Conservation (phyloP, 345 rosid genomes). For the Eucalyptus camaldulensis region DNA sequence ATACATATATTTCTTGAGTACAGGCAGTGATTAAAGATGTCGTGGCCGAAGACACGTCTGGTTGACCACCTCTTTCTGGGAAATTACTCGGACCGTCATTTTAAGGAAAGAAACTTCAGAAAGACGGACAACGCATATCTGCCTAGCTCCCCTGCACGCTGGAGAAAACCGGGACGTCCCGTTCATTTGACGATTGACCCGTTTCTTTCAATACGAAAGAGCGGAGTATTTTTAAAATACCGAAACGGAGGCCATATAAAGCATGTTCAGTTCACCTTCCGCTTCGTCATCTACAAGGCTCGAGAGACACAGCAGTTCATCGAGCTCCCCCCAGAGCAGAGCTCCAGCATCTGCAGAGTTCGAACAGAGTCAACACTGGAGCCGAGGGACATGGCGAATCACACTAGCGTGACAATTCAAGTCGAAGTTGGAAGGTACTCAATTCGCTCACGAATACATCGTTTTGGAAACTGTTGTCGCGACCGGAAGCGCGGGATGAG, state of each 20-base stretch:
- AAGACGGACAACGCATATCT: neutral
- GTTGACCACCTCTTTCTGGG: neutral
- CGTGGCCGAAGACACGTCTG: neutral
- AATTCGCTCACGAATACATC: neutral
- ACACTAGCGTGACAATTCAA: neutral
- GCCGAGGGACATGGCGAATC: neutral
- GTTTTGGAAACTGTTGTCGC: neutral
- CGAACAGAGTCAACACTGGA: neutral
- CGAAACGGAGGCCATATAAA: neutral
- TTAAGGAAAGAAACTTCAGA: neutral
- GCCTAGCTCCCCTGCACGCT: no score
- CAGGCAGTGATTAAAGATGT: neutral
- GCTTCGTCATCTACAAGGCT: neutral
- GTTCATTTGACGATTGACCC: neutral
- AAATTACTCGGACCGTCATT: neutral
- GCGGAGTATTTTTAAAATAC: neutral
- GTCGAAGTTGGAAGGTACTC: neutral
- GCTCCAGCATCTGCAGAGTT: neutral
- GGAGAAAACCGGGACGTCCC: neutral
- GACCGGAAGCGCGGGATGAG: neutral
- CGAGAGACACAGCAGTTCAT: neutral
- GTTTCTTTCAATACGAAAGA: neutral
- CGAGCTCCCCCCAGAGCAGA: neutral
- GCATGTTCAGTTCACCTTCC: neutral
- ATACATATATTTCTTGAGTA: no score